Evolutionary conservation across 805 yeast species (phyloP).

Genomic region (Candida vartiovaarae): DNA sequence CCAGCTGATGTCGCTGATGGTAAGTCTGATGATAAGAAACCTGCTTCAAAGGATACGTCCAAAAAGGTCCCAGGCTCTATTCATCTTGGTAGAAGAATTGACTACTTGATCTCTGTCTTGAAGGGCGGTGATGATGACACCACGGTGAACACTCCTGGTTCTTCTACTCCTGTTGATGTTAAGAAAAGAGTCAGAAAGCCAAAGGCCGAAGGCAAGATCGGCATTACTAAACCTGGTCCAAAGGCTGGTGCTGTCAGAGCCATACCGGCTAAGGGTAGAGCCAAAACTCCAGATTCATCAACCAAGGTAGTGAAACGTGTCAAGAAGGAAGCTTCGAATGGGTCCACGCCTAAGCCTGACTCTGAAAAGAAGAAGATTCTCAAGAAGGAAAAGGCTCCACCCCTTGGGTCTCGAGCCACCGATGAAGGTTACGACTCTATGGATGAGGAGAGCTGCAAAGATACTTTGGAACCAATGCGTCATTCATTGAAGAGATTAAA

Average conservation of each 20-base stretch:
- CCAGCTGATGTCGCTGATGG: constrained; percentile 1
- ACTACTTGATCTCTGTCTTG: constrained; percentile 69
- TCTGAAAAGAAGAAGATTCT: constrained; percentile 6
- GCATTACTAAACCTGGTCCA: constrained; percentile 7
- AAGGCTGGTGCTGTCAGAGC: background rate
- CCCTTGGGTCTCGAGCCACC: background rate
- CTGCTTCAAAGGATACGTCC: constrained; percentile 13
- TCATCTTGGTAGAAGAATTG: constrained; percentile 87
- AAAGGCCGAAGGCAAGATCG: constrained; percentile 16
- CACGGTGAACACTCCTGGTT: constrained; percentile 22
- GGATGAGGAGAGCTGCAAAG: constrained; percentile 68
- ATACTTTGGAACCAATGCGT: constrained; percentile 56
- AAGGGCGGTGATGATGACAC: constrained; percentile 42
- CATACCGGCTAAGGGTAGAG: constrained; percentile 1
- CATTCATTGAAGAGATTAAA: constrained; percentile 59
- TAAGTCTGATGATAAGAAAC: constrained; percentile 3
- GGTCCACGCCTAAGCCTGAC: constrained; percentile 3
- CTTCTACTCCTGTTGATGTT: constrained; percentile 20
- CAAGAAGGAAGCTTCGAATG: constrained; percentile 2
- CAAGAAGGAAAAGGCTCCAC: background rate
- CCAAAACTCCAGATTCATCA: constrained; percentile 17
- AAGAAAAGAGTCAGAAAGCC: constrained; percentile 23
- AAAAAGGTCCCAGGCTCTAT: constrained; percentile 88
- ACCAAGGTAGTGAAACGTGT: constrained; percentile 19
- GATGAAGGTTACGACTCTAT: constrained; percentile 63